phyloP scores from a whole-genome alignment of 129 eudicot genomes.

The Artemisia annua region DNA sequence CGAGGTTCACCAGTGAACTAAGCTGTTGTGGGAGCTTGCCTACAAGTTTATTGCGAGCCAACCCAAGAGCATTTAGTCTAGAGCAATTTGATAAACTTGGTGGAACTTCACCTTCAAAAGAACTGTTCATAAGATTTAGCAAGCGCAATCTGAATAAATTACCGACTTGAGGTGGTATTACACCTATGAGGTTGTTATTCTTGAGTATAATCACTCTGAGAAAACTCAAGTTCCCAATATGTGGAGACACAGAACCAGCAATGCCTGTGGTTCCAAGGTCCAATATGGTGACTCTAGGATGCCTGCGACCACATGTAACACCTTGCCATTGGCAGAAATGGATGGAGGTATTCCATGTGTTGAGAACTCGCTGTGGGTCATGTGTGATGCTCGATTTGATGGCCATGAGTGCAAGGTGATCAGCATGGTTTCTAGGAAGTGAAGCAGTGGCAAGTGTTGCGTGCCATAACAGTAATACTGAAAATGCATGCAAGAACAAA shows the following conservation, averaged over 20 bases:
- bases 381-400: conserved; percentile 28
- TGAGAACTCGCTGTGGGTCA: conserved; percentile 23
- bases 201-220: conserved; percentile 22
- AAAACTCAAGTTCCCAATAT: conserved; percentile 52
- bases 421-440: conserved; percentile 28
- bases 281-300: conserved; percentile 32
- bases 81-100: conserved; percentile 43
- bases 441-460: not conserved
- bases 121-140: conserved; percentile 26
- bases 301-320: conserved; percentile 37
- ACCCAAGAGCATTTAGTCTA: conserved; percentile 7
- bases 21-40: conserved; percentile 41
- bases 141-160: conserved; percentile 27
- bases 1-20: conserved; percentile 33
- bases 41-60: conserved; percentile 29
- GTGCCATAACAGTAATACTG: not conserved
- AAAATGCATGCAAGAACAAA: conserved; percentile 9
- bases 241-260: conserved; percentile 42
- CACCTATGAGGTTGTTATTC: conserved; percentile 34
- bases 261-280: conserved; percentile 25
- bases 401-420: conserved; percentile 32
- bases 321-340: conserved; percentile 38
- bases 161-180: conserved; percentile 49
- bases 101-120: conserved; percentile 42
- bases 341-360: conserved; percentile 36